phyloP scores from a whole-genome alignment of 768 basidiomycete species.

The Rhizopogon rudus region DNA sequence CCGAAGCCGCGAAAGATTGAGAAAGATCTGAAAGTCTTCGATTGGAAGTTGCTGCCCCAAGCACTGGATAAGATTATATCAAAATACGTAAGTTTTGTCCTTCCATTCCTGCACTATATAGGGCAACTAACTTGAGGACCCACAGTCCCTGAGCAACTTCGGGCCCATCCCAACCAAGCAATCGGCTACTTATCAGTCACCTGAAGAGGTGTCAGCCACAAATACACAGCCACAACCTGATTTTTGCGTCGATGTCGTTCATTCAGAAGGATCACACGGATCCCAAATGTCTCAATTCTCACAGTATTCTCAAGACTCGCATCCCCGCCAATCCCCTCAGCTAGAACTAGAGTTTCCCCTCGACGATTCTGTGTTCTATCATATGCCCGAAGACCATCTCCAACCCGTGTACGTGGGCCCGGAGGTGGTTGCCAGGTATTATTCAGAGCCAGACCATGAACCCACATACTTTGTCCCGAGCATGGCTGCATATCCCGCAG shows the following conservation, averaged over 20 bases:
- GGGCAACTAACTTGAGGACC: neutral
- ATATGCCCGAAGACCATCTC: constrained; percentile 18
- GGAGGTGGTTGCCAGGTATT: constrained; percentile 19
- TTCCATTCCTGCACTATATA: neutral
- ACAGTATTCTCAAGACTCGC: neutral
- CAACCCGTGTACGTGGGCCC: constrained; percentile 18
- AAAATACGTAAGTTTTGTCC: constrained; percentile 65
- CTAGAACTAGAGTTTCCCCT: constrained; percentile 10
- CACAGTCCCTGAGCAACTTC: neutral
- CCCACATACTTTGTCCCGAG: neutral
- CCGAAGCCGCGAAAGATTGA: constrained; percentile 97
- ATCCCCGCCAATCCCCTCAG: constrained; percentile 14
- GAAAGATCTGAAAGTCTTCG: constrained; percentile 90
- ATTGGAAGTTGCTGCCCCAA: constrained; percentile 65
- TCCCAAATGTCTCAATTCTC: constrained; percentile 15
- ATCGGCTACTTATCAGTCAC: neutral
- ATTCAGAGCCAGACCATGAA: constrained; percentile 8
- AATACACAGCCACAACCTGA: neutral
- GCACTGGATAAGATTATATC: constrained; percentile 77
- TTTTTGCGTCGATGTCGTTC: constrained; percentile 6
- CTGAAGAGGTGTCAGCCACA: neutral
- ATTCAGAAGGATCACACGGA: constrained; percentile 14
- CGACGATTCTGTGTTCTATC: constrained; percentile 7
- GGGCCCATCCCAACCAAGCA: neutral
- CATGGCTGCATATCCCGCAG: constrained; percentile 16